Base-by-base conservation (phyloP, 352 stramenopile species). In the Globisporangium solare region DNA sequence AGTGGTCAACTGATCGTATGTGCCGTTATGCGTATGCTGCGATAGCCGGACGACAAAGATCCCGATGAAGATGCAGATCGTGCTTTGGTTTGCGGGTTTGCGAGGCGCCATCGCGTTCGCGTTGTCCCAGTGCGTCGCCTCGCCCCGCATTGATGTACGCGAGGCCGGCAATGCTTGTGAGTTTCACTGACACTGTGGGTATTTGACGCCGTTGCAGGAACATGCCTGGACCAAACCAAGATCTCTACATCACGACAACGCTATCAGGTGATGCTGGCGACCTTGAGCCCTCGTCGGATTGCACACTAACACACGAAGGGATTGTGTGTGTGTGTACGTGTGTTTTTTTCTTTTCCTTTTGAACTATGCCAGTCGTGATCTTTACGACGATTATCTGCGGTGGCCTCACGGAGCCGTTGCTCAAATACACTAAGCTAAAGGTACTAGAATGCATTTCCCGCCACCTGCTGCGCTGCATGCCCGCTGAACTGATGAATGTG, bases 371-470 rank as follows among this genome's bases (percentile, higher is more conserved):
- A 84, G 79, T 99, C 40, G 96, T 97, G 18, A 95, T 99, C 45
- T 97, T 98, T 67, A 99, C 95, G 3, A 98, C 95, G 2, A 78
- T 99, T 46, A 93, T 98, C 47, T 98, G 92, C 67, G 96, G 95
- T 42, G 92, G 90, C 5, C 62, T 97, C 50, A 97, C 89, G 0
- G 90, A 96, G 61, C 86, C 89, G 7, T 61, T 97, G 37, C 76
- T 99, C 10, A 90, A 82, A 18, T 84, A 88, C 50, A 89, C 76
- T 0, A 56, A 82, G 54, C 67, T 89, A 35, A 89, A 88, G 69
- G 74, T 83, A 56, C n/a, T 45, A n/a, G 17, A 21, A 51, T 41
- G 11, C 20, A 20, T 20, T 10, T 35, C 6, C 27, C 27, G 27
- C 10, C 27, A 35, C 27, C 27, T 35, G 27, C 27, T 35, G 27